Evolutionary conservation across 306 rosid species (phyloP).

Genomic region (Mimosa bimucronata): DNA sequence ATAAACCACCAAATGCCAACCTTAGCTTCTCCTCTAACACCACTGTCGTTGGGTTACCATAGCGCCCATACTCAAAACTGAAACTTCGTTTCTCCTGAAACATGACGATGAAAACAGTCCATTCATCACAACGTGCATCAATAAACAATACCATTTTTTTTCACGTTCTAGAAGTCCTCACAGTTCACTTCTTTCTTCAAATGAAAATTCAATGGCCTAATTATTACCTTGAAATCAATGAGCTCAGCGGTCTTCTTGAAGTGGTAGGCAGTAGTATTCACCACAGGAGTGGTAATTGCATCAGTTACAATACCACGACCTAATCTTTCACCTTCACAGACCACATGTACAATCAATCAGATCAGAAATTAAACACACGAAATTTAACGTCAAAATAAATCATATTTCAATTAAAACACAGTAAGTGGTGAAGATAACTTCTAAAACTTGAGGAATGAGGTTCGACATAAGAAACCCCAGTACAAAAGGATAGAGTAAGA

Average conservation of each 20-base stretch:
- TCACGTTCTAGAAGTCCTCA: neutral
- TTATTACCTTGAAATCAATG: slow-evolving; percentile 79
- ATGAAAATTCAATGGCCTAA: neutral
- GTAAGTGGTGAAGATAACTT: neutral
- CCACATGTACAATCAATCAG: slow-evolving; percentile 35
- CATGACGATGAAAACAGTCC: slow-evolving; percentile 3
- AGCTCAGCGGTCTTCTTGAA: slow-evolving; percentile 82
- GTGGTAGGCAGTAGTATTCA: slow-evolving; percentile 83
- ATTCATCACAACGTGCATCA: neutral
- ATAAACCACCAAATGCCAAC: slow-evolving; percentile 43
- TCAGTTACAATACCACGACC: slow-evolving; percentile 87
- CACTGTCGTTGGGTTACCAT: slow-evolving; percentile 91
- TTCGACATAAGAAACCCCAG: neutral
- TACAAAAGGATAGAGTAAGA: slow-evolving; percentile 9
- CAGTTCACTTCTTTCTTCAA: neutral
- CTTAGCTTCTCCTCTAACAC: slow-evolving; percentile 94
- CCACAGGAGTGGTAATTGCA: slow-evolving; percentile 93
- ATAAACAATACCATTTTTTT: neutral
- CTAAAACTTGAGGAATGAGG: neutral
- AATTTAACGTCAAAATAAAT: neutral
- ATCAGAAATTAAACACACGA: slow-evolving; percentile 25
- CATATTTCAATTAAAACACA: neutral
- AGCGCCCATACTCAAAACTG: slow-evolving; percentile 94
- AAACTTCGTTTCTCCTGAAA: slow-evolving; percentile 75
- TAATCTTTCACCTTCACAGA: slow-evolving; percentile 72